Evolutionary conservation across 2,329 filamentous ascomycete genomes (phyloP).

Genomic region (Talaromyces sp.): DNA sequence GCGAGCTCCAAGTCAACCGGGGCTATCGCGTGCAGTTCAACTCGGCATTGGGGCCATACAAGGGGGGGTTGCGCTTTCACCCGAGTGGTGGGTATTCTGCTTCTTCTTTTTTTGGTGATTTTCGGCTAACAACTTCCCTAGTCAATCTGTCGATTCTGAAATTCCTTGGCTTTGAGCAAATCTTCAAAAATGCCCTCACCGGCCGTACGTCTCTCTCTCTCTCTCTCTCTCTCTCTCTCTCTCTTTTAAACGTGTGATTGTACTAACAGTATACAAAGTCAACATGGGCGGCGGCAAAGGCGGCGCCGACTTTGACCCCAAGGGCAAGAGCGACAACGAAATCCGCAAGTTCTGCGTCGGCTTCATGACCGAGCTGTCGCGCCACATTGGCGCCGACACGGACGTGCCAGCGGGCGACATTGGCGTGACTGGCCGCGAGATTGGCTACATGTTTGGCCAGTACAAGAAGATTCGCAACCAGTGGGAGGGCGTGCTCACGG

Average conservation of each 20-base stretch:
- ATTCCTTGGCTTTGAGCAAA: constrained; percentile 98
- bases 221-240: neutral
- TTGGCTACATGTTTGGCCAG: constrained; percentile 90
- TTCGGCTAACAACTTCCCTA: neutral
- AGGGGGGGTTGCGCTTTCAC: constrained; percentile 94
- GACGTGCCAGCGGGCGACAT: constrained; percentile 98
- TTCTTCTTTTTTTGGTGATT: neutral
- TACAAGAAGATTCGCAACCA: constrained; percentile 84
- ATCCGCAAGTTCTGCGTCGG: constrained; percentile 94
- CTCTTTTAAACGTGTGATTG: neutral
- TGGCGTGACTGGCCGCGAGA: constrained; percentile 84
- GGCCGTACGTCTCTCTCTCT: constrained; percentile 60
- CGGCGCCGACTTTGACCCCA: constrained; percentile 97
- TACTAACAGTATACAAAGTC: constrained; percentile 44
- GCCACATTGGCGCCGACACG: constrained; percentile 93
- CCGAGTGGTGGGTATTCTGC: constrained; percentile 49
- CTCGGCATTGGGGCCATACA: constrained; percentile 94
- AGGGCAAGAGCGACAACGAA: constrained; percentile 96
- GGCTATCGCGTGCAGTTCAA: constrained; percentile 98
- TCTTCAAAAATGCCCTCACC: constrained; percentile 99
- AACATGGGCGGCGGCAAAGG: constrained; percentile 98
- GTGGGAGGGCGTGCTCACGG: constrained; percentile 94
- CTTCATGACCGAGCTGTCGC: constrained; percentile 94
- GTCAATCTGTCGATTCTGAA: constrained; percentile 70
- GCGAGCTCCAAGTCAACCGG: constrained; percentile 83